A percentile compares a stretch with the other conserved stretches of the same genome.
These are phyloP conservation scores for Brachypodium distachyon DNA, from an alignment of 202 grass and related monocot genomes.

Conservation along the genomic window DNA sequence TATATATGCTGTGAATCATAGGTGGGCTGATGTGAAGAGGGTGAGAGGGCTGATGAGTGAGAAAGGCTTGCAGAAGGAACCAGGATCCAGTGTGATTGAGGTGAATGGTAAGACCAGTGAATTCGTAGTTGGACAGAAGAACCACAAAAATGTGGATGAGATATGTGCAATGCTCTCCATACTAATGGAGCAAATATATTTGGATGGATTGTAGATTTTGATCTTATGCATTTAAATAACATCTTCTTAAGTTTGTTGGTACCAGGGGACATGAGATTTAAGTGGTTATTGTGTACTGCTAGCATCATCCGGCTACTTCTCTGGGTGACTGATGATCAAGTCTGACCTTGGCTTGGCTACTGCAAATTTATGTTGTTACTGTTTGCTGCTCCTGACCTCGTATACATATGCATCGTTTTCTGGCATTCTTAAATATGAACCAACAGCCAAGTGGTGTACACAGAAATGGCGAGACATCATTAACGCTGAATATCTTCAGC, in stretches of 20 bases:
- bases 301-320: background rate
- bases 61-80: slow-evolving; percentile 29
- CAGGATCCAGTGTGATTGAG: slow-evolving; percentile 33
- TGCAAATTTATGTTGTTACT: background rate
- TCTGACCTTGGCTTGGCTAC: background rate
- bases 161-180: slow-evolving; percentile 8
- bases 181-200: slow-evolving; percentile 29
- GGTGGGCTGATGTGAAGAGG: slow-evolving; percentile 31
- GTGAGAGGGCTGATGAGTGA: slow-evolving; percentile 24
- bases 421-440: slow-evolving; percentile 22
- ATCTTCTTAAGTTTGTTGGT: background rate
- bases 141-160: slow-evolving; percentile 18
- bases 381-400: background rate
- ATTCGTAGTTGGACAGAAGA: slow-evolving; percentile 34
- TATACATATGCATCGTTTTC: slow-evolving; percentile 5
- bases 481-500: background rate
- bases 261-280: background rate
- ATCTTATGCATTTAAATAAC: background rate
- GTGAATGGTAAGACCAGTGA: slow-evolving; percentile 29
- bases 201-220: slow-evolving; percentile 13
- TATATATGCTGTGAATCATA: slow-evolving; percentile 28
- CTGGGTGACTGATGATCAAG: background rate
- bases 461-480: background rate
- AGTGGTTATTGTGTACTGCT: background rate
- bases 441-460: background rate